Percentiles rank a stretch among this genome's conserved stretches.
Conservation (phyloP, 2,329 filamentous ascomycete genomes). For the Gyromitra esculenta region DNA sequence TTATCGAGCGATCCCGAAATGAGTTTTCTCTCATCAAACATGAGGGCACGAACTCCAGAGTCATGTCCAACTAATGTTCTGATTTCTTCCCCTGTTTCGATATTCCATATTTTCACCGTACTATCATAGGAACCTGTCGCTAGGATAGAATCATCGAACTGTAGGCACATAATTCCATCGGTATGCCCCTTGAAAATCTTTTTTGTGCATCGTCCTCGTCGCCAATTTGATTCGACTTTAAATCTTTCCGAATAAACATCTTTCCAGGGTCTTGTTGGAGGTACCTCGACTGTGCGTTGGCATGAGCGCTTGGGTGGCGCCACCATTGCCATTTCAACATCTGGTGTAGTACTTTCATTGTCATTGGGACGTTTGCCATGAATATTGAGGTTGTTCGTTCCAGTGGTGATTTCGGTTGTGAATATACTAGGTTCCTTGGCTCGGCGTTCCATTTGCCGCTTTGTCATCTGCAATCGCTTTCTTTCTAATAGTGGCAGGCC, state of each 20-base stretch:
- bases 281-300: slow-evolving; percentile 54
- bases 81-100: slow-evolving; percentile 84
- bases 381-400: slow-evolving; percentile 53
- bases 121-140: slow-evolving; percentile 95
- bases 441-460: slow-evolving; percentile 80
- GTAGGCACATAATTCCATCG: slow-evolving; percentile 70
- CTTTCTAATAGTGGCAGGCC: slow-evolving; percentile 88
- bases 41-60: slow-evolving; percentile 83
- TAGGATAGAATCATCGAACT: slow-evolving; percentile 87
- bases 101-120: slow-evolving; percentile 96
- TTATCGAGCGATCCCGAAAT: slow-evolving; percentile 89
- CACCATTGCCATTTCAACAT: slow-evolving; percentile 39
- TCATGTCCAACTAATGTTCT: slow-evolving; percentile 86
- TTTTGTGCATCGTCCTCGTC: slow-evolving; percentile 86
- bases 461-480: slow-evolving; percentile 86
- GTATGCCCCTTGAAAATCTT: slow-evolving; percentile 81
- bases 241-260: slow-evolving; percentile 95
- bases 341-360: slow-evolving; percentile 30
- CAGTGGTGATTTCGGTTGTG: slow-evolving; percentile 49
- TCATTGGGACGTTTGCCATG: slow-evolving; percentile 53
- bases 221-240: slow-evolving; percentile 97
- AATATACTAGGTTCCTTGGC: slow-evolving; percentile 68
- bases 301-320: slow-evolving; percentile 50
- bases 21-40: slow-evolving; percentile 91
- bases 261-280: slow-evolving; percentile 79